Base-by-base conservation (phyloP, 352 stramenopile genomes). In the Phytophthora sp. region DNA sequence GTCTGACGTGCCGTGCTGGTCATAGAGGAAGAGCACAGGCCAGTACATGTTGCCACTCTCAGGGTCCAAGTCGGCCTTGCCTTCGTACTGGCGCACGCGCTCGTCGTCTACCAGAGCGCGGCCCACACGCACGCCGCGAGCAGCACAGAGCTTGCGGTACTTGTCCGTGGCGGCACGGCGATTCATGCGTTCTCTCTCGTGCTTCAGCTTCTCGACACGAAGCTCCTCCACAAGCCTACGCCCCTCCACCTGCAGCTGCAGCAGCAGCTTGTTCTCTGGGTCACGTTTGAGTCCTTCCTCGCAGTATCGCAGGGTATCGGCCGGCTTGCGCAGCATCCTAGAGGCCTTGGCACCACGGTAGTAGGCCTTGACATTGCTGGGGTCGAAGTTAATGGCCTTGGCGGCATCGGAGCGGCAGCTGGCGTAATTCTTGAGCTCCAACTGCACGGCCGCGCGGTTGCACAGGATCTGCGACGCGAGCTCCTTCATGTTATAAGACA, bases 401-500 rank as follows among this genome's bases (percentile, higher is more conserved):
- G 86, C 86, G 4, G 86, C 82, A 47, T 96, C 88, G 1, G 86
- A 90, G 52, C 85, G 86, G 55, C 85, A 95, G 62, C 84, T 93
- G 24, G 76, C 85, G 59, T 94, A 96, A 71, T 96, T 96, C 57
- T 81, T 82, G n/a, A 95, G 79, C 66, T 93, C 85, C 41, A 95
- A 56, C 29, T 96, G 82, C 60, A 92, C 86, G 1, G 88, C 86
- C 2, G 88, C 86, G 45, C 88, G 86, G 65, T 96, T 96, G 66
- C 77, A 82, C 53, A 90, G 74, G 56, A 94, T 94, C 58, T 91
- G 79, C 20, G 86, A 77, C 47, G 84, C 86, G 41, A 96, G 74
- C 60, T 88, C 69, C 26, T 80, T 75, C 63, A 94, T 87, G 69
- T 94, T 61, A 57, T 81, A 92, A 9, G 69, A 78, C 59, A 69